Base-by-base conservation (phyloP, 2,329 filamentous ascomycete genomes). In the Hypoxylon sp. region DNA sequence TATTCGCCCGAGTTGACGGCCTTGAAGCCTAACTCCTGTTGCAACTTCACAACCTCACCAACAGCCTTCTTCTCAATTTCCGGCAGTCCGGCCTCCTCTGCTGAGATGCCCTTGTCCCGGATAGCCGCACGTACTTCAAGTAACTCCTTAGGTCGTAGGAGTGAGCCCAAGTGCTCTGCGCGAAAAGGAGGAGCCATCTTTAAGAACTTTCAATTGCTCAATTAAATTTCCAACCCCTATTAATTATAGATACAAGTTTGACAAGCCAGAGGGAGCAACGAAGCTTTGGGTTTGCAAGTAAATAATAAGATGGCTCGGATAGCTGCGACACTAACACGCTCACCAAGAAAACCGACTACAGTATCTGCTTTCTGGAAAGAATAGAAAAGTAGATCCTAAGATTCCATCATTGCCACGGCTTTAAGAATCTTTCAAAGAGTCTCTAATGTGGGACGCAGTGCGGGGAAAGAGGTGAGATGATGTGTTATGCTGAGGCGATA, bases 1-100 rank as follows among this genome's bases (percentile, higher is more conserved):
- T 90, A 94, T 80, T 94, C 92, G 76, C 92, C 92, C 72, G 90
- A 90, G 45, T 87, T 91, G 62, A 93, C 83, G 25, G 87, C 88
- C 67, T 87, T 87, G 76, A 91, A 86, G 50, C 91, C 89, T 1
- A 91, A 83, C 61, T 90, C 85, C 60, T 86, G 85, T 82, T 94
- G 92, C 65, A 90, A 82, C 76, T 89, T 85, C 60, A 93, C 89
- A 23, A 93, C 87, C 10, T 91, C 84, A 48, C 84, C 85, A 70
- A 93, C 87, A 36, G 90, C 84, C 76, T 86, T 84, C 74, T 90
- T 86, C 79, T 94, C 91, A 23, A 90, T 79, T 1, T 83, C 82
- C 1, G 81, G 81, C 9, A 94, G 84, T 2, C 81, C 82, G 28
- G 82, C 84, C 66, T 90, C 85, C n/a, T 86, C 81, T 53, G 82